Evolutionary conservation across 345 rosid species (phyloP).

Genomic region (Hevea brasiliensis): DNA sequence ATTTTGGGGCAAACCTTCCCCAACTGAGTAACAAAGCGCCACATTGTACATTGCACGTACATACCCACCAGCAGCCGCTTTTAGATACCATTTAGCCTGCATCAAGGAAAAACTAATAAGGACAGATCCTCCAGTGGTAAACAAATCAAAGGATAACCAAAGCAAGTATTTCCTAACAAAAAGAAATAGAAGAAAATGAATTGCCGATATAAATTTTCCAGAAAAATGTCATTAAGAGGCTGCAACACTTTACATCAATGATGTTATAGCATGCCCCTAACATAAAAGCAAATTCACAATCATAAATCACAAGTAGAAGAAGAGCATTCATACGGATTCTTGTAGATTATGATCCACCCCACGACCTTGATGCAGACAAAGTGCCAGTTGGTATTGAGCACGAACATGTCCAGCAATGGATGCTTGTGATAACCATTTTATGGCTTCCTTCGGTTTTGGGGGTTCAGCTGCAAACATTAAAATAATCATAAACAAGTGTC

Average conservation of each 20-base stretch:
- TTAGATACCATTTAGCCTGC: constrained; percentile 76
- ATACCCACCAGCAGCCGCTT: constrained; percentile 89
- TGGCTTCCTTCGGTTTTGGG: constrained; percentile 52
- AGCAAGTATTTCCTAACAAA: not conserved
- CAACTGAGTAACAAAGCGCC: constrained; percentile 68
- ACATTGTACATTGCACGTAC: constrained; percentile 86
- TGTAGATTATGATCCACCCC: constrained; percentile 50
- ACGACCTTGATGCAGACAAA: constrained; percentile 71
- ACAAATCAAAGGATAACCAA: not conserved
- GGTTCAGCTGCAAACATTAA: constrained; percentile 58
- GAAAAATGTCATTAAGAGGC: not conserved
- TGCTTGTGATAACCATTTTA: constrained; percentile 64
- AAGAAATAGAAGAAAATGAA: not conserved
- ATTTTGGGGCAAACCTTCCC: constrained; percentile 71
- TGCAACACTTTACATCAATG: not conserved
- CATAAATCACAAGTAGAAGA: not conserved
- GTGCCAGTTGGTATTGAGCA: constrained; percentile 87
- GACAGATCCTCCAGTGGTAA: not conserved
- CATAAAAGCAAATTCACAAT: not conserved
- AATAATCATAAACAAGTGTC: not conserved
- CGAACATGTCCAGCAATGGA: constrained; percentile 63
- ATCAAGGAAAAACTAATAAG: not conserved
- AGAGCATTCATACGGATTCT: constrained; percentile 55
- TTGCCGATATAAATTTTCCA: not conserved
- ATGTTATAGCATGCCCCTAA: not conserved